phyloP scores from a whole-genome alignment of 1,284 basidiomycete species.

The Microbotryomycetes sp. region DNA sequence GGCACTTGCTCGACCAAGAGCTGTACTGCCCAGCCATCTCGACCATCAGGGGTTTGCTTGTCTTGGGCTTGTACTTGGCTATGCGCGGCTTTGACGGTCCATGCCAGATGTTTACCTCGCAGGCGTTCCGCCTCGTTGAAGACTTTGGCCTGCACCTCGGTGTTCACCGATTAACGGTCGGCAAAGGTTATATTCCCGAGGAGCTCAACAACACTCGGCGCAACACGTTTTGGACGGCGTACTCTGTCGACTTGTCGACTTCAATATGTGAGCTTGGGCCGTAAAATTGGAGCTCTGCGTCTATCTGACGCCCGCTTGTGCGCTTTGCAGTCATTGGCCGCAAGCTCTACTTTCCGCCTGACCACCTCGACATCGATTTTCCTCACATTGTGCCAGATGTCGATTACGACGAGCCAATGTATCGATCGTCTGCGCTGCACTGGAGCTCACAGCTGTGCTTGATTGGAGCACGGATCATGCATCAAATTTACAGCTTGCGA shows the following conservation, averaged over 20 bases:
- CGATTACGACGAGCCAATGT: conserved; percentile 25
- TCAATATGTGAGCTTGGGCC: conserved; percentile 12
- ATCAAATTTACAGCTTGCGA: conserved; percentile 14
- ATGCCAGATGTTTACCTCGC: conserved; percentile 15
- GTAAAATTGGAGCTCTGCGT: background rate
- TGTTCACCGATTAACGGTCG: conserved; percentile 13
- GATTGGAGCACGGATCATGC: conserved; percentile 16
- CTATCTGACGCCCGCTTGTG: background rate
- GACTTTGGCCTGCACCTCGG: conserved; percentile 28
- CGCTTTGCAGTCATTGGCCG: conserved; percentile 18
- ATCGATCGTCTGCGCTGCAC: conserved; percentile 23
- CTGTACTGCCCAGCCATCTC: conserved; percentile 8
- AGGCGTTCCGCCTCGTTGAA: conserved; percentile 10
- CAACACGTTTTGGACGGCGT: conserved; percentile 17
- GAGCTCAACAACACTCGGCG: conserved; percentile 9
- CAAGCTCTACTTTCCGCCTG: conserved; percentile 11
- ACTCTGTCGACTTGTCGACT: conserved; percentile 8
- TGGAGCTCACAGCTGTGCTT: conserved; percentile 16
- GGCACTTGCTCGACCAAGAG: conserved; percentile 26
- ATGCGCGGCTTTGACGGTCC: conserved; percentile 27
- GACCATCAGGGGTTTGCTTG: conserved; percentile 20
- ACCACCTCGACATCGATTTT: conserved; percentile 16
- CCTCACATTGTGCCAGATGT: conserved; percentile 11
- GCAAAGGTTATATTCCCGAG: background rate
- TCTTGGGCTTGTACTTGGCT: conserved; percentile 18